Evolutionary conservation across 2,329 filamentous ascomycete genomes (phyloP).

Genomic region (Plectosphaerella sp.): DNA sequence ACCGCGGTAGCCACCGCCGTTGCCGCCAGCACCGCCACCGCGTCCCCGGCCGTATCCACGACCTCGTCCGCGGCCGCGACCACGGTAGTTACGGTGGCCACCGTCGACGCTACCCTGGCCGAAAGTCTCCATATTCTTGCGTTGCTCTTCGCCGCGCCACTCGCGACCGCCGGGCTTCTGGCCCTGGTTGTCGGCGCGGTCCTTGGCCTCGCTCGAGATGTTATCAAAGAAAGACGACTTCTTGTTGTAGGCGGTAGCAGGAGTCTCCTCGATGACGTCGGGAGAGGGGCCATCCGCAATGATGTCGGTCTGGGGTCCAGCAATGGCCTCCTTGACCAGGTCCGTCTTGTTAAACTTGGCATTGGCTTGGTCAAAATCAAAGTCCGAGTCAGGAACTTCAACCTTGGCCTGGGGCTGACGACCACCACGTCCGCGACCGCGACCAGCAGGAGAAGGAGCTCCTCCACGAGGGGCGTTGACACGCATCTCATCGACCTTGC

Average conservation of each 20-base stretch:
- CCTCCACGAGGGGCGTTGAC: slow-evolving; percentile 50
- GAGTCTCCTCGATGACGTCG: slow-evolving; percentile 11
- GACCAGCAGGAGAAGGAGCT: slow-evolving; percentile 30
- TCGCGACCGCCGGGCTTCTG: slow-evolving; percentile 74
- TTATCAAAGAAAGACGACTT: slow-evolving; percentile 94
- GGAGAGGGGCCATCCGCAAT: slow-evolving; percentile 27
- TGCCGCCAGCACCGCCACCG: slow-evolving; percentile 30
- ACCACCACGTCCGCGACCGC: slow-evolving; percentile 42
- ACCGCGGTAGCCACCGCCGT: slow-evolving; percentile 25
- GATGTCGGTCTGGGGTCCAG: slow-evolving; percentile 58
- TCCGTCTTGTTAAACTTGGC: slow-evolving; percentile 44
- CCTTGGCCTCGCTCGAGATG: slow-evolving; percentile 89
- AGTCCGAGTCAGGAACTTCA: slow-evolving; percentile 86
- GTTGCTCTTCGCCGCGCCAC: slow-evolving; percentile 89
- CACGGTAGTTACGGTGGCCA: slow-evolving; percentile 70
- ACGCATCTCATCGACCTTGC: slow-evolving; percentile 74
- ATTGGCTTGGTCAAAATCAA: slow-evolving; percentile 70
- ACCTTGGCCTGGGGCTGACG: slow-evolving; percentile 58
- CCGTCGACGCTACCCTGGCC: slow-evolving; percentile 93
- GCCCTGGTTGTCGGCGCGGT: slow-evolving; percentile 69
- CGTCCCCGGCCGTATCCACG: slow-evolving; percentile 42
- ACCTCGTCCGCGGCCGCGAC: slow-evolving; percentile 71
- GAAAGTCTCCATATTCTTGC: slow-evolving; percentile 96
- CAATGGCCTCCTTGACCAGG: slow-evolving; percentile 82
- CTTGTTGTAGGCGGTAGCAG: slow-evolving; percentile 72